Conservation (phyloP, 495 filamentous ascomycete species). For the Aspergillus incahuasiensis region DNA sequence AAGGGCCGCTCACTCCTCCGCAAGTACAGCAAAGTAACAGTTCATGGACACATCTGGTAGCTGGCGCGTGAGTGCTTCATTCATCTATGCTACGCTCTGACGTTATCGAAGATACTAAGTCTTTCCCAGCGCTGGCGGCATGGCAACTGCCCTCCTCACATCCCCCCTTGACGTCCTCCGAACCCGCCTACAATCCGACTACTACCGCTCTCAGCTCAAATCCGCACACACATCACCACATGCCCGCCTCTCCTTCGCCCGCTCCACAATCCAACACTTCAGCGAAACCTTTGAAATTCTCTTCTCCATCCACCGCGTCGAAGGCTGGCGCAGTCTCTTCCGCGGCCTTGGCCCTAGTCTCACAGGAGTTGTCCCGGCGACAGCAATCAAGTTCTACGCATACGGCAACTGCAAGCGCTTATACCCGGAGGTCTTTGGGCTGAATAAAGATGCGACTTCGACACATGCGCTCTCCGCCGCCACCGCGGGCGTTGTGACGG, state of each 20-base stretch:
- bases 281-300: constrained; percentile 79
- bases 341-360: constrained; percentile 86
- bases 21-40: constrained; percentile 8
- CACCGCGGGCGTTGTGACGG: constrained; percentile 70
- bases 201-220: constrained; percentile 56
- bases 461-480: constrained; percentile 72
- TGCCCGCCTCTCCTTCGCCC: constrained; percentile 32
- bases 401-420: constrained; percentile 86
- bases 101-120: not conserved
- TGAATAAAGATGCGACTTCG: constrained; percentile 52
- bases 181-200: constrained; percentile 84
- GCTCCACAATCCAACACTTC: constrained; percentile 52
- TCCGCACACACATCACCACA: constrained; percentile 29
- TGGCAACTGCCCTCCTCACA: constrained; percentile 77
- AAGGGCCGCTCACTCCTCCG: constrained; percentile 10
- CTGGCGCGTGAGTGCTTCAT: constrained; percentile 65
- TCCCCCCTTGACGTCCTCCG: constrained; percentile 86
- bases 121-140: constrained; percentile 64
- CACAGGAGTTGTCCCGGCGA: constrained; percentile 79
- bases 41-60: constrained; percentile 75
- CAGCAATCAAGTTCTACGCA: constrained; percentile 82
- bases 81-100: not conserved
- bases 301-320: constrained; percentile 64
- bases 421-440: constrained; percentile 53
- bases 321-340: constrained; percentile 82